These are phyloP conservation scores for Porcisia hertigi DNA, from an alignment of 208 protist species.

Conservation along the genomic window DNA sequence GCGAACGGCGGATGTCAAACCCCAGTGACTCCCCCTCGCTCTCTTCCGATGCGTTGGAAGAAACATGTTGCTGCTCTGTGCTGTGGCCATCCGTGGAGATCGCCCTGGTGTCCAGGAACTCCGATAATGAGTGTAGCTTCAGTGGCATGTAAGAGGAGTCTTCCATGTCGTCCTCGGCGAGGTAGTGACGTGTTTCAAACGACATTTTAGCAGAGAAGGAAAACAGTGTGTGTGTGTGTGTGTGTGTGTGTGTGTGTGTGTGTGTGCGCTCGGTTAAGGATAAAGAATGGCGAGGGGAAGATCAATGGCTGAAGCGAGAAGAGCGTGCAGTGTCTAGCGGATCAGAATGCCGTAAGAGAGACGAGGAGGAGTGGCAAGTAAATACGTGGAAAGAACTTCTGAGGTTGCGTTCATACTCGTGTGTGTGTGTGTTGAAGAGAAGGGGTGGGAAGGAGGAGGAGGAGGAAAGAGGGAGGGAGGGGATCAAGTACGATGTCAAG, in stretches of 20 bases:
- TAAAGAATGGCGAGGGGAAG: not conserved
- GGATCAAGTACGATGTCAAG: not conserved
- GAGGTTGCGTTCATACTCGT: no score
- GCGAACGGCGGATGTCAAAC: not conserved
- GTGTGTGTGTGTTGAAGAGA: not conserved
- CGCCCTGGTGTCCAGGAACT: conserved; percentile 16
- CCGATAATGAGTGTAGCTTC: conserved; percentile 27
- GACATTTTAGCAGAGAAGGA: conserved; percentile 1
- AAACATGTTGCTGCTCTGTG: conserved; percentile 20
- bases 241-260: not conserved
- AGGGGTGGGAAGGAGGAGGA: not conserved
- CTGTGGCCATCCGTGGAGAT: not conserved
- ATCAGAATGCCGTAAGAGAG: no score
- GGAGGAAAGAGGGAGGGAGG: not conserved
- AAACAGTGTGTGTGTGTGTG: not conserved
- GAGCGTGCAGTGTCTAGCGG: no score
- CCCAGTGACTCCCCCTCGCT: conserved; percentile 4
- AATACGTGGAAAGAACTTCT: no score
- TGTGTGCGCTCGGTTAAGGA: no score
- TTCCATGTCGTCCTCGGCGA: conserved; percentile 20
- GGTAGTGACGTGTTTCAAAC: conserved; percentile 13
- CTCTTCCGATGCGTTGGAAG: conserved; percentile 19
- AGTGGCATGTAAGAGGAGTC: conserved; percentile 21
- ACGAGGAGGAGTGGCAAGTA: no score
- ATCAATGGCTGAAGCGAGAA: not conserved